These are phyloP conservation scores for Fusarium albosuccineum DNA, from an alignment of 2,329 filamentous ascomycete genomes.

Conservation along the genomic window DNA sequence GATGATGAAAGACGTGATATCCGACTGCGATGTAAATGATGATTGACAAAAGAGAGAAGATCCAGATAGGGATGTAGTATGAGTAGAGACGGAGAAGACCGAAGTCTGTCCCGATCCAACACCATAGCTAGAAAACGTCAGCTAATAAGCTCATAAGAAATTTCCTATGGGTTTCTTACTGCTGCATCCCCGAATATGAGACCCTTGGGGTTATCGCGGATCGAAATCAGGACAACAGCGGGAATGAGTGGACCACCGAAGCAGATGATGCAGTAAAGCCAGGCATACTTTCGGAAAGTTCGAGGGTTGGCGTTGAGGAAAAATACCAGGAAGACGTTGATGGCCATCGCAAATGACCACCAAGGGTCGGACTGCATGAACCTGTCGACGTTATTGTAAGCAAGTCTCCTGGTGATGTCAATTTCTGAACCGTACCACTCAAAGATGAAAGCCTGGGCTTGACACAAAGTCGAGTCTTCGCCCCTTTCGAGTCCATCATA, in stretches of 20 bases:
- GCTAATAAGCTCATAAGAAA: neutral
- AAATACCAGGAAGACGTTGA: constrained; percentile 81
- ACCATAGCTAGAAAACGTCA: constrained; percentile 64
- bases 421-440: constrained; percentile 65
- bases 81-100: constrained; percentile 69
- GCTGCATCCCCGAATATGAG: constrained; percentile 68
- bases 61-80: constrained; percentile 73
- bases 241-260: constrained; percentile 79
- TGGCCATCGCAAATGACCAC: constrained; percentile 85
- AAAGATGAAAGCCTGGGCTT: constrained; percentile 71
- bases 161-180: constrained; percentile 51
- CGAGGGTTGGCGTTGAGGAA: constrained; percentile 69
- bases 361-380: constrained; percentile 82
- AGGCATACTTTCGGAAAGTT: constrained; percentile 76
- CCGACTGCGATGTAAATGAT: constrained; percentile 69
- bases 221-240: constrained; percentile 73
- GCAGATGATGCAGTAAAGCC: constrained; percentile 76
- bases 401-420: neutral
- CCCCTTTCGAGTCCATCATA: constrained; percentile 72
- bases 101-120: constrained; percentile 69
- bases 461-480: constrained; percentile 69
- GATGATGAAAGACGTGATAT: constrained; percentile 69
- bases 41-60: constrained; percentile 67
- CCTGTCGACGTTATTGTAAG: constrained; percentile 57
- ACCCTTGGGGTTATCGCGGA: constrained; percentile 56